Evolutionary conservation across 345 rosid genomes (phyloP).

Genomic region (Hypericum perforatum): DNA sequence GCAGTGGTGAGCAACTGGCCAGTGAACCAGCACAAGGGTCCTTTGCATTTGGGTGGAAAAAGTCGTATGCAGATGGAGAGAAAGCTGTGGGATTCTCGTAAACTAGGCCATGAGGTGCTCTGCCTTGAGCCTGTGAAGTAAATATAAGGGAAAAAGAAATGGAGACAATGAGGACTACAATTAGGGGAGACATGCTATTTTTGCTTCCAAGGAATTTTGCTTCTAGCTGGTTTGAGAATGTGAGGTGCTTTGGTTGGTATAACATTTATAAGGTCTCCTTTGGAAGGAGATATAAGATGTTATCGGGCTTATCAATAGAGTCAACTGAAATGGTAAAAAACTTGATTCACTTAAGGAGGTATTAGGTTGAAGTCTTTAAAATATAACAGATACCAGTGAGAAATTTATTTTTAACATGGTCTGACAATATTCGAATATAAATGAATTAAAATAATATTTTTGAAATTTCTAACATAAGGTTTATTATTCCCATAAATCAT

Average conservation of each 20-base stretch:
- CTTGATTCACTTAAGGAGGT: too few species aligned
- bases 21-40: slow-evolving; percentile 17
- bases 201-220: background rate
- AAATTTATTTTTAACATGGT: too few species aligned
- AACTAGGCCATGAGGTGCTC: slow-evolving; percentile 87
- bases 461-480: too few species aligned
- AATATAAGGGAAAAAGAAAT: slow-evolving; percentile 26
- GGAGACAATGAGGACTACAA: slow-evolving; percentile 28
- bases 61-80: slow-evolving; percentile 70
- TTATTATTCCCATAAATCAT: too few species aligned
- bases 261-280: too few species aligned
- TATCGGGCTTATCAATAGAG: too few species aligned
- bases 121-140: slow-evolving; percentile 40
- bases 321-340: too few species aligned
- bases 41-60: slow-evolving; percentile 55
- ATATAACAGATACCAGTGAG: too few species aligned
- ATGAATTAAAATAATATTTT: too few species aligned
- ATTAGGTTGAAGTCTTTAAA: too few species aligned
- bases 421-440: too few species aligned
- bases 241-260: background rate
- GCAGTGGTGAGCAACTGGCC: slow-evolving; percentile 51
- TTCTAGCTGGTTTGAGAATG: background rate
- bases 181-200: slow-evolving; percentile 24
- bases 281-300: too few species aligned
- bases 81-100: slow-evolving; percentile 60